phyloP scores from a whole-genome alignment of 2,329 filamentous ascomycete species.

The Diplodia seriata region DNA sequence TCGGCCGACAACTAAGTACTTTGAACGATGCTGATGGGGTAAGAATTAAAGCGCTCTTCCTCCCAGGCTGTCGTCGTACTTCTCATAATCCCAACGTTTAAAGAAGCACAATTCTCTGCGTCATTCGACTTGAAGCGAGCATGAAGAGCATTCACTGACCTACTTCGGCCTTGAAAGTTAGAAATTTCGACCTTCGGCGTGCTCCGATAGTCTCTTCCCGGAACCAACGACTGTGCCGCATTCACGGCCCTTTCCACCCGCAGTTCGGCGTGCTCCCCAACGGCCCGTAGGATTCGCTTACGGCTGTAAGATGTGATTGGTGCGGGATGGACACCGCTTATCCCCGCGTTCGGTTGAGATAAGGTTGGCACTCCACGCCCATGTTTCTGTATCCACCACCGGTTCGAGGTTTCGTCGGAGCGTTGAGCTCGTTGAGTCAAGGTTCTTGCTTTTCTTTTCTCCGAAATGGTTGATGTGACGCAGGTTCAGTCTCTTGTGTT shows the following conservation, averaged over 20 bases:
- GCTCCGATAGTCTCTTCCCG: background rate
- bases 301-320: slow-evolving; percentile 1
- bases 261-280: background rate
- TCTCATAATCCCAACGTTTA: too few relatives aligned
- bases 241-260: background rate
- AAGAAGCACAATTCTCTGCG: too few relatives aligned
- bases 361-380: slow-evolving; percentile 1
- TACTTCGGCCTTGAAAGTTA: too few relatives aligned
- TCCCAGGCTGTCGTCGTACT: too few relatives aligned
- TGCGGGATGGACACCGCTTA: background rate
- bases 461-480: background rate
- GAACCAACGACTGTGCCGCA: background rate
- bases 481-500: background rate
- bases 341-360: slow-evolving; percentile 5
- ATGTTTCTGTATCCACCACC: background rate
- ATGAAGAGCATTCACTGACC: too few relatives aligned
- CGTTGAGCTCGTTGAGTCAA: background rate
- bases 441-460: background rate
- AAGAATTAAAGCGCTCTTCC: background rate
- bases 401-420: too few relatives aligned
- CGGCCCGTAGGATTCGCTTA: slow-evolving; percentile 7
- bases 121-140: too few relatives aligned
- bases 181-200: background rate
- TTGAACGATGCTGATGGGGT: background rate
- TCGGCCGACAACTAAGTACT: too few relatives aligned